These are phyloP conservation scores for Colletotrichum limetticola DNA, from an alignment of 2,329 filamentous ascomycete genomes.

Conservation along the genomic window DNA sequence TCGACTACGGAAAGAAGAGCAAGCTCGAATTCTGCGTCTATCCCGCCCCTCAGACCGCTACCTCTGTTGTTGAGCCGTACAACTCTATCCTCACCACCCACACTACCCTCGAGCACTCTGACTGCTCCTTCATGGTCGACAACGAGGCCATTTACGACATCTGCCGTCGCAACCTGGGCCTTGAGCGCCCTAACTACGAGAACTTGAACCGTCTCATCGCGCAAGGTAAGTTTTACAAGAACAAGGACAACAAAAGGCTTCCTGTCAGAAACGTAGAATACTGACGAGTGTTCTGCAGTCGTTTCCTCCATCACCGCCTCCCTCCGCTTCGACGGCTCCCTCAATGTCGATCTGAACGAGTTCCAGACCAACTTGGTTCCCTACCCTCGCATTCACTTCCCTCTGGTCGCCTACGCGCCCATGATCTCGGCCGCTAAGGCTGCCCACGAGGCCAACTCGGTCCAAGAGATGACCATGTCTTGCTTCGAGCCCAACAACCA, in stretches of 20 bases:
- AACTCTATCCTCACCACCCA: conserved; percentile 99
- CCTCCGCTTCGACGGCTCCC: conserved; percentile 96
- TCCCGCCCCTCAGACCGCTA: conserved; percentile 95
- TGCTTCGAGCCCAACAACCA: conserved; percentile 99
- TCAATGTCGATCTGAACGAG: conserved; percentile 99
- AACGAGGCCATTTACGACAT: conserved; percentile 99
- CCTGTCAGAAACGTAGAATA: conserved; percentile 20
- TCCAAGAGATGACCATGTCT: conserved; percentile 97
- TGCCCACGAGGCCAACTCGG: conserved; percentile 96
- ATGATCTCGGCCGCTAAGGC: conserved; percentile 96
- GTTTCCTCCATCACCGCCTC: conserved; percentile 99
- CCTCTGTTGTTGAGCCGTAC: conserved; percentile 98
- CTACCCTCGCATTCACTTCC: conserved; percentile 99
- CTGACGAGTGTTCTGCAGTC: conserved; percentile 63
- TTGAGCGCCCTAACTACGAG: conserved; percentile 97
- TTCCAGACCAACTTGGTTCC: conserved; percentile 99
- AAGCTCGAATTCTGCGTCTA: conserved; percentile 99
- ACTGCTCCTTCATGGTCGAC: conserved; percentile 99
- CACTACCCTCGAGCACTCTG: conserved; percentile 98
- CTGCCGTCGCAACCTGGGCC: conserved; percentile 95
- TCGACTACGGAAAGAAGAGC: conserved; percentile 99
- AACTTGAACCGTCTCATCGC: conserved; percentile 99
- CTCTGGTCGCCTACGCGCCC: conserved; percentile 94
- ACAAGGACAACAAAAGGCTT: not conserved
- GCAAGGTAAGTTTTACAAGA: conserved; percentile 71